Evolutionary conservation across 108 stramenopile genomes (phyloP).

Genomic region (Cyclotella distinguenda): DNA sequence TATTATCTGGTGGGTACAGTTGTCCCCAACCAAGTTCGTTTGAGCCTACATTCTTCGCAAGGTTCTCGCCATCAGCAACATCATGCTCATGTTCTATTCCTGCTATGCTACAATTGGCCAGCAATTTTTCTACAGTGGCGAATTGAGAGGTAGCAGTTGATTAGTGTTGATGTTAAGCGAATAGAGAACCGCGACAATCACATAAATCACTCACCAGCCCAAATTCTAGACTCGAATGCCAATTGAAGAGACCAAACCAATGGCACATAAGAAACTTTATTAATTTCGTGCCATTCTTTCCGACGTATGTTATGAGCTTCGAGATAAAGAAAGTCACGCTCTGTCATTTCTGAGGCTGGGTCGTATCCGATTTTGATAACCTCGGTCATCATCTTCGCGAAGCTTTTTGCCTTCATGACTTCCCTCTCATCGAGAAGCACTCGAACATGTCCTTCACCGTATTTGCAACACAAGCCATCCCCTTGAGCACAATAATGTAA

Average conservation of each 20-base stretch:
- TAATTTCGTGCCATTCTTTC: conserved; percentile 16
- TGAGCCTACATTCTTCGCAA: conserved; percentile 33
- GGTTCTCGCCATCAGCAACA: conserved; percentile 30
- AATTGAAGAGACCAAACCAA: conserved; percentile 34
- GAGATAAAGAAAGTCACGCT: conserved; percentile 30
- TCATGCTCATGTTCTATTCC: conserved; percentile 37
- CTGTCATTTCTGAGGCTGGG: conserved; percentile 23
- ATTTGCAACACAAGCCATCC: conserved; percentile 44
- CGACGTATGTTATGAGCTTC: conserved; percentile 42
- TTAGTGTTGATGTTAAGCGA: neutral
- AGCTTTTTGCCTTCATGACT: conserved; percentile 2
- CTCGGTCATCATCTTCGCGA: conserved; percentile 22
- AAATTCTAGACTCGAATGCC: conserved; percentile 30
- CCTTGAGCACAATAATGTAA: neutral
- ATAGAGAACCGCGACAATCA: neutral
- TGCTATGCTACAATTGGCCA: conserved; percentile 18
- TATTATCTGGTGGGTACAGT: conserved; percentile 27
- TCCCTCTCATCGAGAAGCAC: conserved; percentile 32
- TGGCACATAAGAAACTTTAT: conserved; percentile 32
- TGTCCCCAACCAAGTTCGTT: conserved; percentile 18
- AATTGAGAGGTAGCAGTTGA: neutral
- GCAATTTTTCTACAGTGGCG: conserved; percentile 7
- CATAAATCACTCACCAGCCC: conserved; percentile 24
- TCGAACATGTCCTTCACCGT: conserved; percentile 31
- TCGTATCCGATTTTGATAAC: conserved; percentile 43